Conservation (phyloP, 2,329 filamentous ascomycete genomes). For the Monosporascus sp. region DNA sequence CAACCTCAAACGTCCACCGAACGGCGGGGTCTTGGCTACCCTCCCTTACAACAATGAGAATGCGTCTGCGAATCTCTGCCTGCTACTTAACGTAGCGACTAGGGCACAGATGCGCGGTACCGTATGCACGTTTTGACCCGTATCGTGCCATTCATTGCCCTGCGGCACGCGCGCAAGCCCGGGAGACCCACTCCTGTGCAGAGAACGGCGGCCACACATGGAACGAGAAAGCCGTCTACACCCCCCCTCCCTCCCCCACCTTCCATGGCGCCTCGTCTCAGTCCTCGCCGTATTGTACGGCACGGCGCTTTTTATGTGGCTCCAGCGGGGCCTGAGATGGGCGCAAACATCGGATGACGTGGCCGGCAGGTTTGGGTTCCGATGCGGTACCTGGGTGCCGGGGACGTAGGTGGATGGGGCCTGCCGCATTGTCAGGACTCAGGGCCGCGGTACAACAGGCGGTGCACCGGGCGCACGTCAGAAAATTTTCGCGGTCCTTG, state of each 20-base stretch:
- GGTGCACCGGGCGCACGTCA: background rate
- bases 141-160: background rate
- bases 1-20: background rate
- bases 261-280: background rate
- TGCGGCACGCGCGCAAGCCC: background rate
- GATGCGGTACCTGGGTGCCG: background rate
- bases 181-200: background rate
- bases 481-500: background rate
- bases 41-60: background rate
- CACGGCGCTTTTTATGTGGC: too few species aligned
- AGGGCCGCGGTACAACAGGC: too few species aligned
- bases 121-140: background rate
- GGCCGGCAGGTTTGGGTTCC: conserved; percentile 7
- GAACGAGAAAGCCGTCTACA: background rate
- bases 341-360: conserved; percentile 24
- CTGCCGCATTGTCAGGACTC: background rate
- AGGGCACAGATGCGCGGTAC: background rate
- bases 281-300: too few species aligned
- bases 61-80: background rate
- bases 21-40: background rate
- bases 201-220: background rate
- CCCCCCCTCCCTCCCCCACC: background rate
- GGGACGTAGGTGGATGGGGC: background rate
- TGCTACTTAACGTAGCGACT: background rate
- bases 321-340: conserved; percentile 1